These are phyloP conservation scores for Nidularia pulvinata DNA, from an alignment of 768 basidiomycete genomes.

Conservation along the genomic window DNA sequence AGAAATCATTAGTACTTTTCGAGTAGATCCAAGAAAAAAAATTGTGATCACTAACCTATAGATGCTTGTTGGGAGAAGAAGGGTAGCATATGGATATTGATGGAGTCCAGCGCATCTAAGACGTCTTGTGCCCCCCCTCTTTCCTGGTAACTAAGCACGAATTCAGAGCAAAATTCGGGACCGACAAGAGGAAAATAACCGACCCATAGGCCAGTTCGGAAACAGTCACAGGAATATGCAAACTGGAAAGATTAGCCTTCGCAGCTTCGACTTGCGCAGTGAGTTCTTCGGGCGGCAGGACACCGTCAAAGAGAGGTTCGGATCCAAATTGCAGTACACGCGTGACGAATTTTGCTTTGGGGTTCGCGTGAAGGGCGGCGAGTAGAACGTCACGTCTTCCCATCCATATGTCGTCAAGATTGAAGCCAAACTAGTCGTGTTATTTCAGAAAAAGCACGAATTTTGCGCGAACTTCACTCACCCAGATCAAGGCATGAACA, in stretches of 20 bases:
- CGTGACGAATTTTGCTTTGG: conserved; percentile 52
- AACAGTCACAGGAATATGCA: conserved; percentile 58
- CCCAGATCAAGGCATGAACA: conserved; percentile 64
- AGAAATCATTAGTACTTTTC: background rate
- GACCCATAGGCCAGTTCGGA: conserved; percentile 47
- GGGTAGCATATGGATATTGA: conserved; percentile 60
- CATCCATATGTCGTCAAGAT: conserved; percentile 38
- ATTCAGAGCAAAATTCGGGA: conserved; percentile 4
- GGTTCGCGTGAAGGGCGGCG: conserved; percentile 40
- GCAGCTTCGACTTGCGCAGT: conserved; percentile 42
- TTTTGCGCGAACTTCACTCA: conserved; percentile 17
- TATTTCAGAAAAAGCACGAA: background rate
- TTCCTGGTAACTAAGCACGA: conserved; percentile 28
- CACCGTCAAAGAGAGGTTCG: conserved; percentile 54
- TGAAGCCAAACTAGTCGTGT: conserved; percentile 28
- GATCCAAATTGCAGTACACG: conserved; percentile 59
- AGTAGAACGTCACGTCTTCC: conserved; percentile 42
- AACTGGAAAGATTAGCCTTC: conserved; percentile 38
- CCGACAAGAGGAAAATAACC: background rate
- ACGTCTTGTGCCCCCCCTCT: conserved; percentile 49
- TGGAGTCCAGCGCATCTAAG: conserved; percentile 49
- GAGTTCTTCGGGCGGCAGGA: conserved; percentile 38
- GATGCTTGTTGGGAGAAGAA: conserved; percentile 50
- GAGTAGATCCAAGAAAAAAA: background rate
- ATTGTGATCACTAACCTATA: conserved; percentile 25